Percentiles rank a stretch among this genome's conserved stretches.
These are phyloP conservation scores for Sisymbrium irio DNA, from an alignment of 345 rosid species.

Conservation along the genomic window DNA sequence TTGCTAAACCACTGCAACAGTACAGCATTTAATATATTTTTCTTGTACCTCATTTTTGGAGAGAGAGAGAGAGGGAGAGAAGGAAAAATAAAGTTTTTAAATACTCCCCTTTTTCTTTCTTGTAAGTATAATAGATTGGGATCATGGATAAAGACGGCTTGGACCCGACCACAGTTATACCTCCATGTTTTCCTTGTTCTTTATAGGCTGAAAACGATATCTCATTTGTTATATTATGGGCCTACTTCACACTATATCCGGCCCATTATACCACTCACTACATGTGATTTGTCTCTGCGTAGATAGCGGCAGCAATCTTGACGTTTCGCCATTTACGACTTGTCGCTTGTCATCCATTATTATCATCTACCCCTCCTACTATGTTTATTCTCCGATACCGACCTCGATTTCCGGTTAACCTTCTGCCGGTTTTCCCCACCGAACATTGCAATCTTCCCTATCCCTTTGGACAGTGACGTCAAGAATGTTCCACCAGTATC, in stretches of 20 bases:
- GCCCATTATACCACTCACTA: conserved; percentile 21
- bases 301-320: conserved; percentile 8
- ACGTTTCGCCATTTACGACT: conserved; percentile 13
- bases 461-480: conserved; percentile 72
- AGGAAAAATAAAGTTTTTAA: not conserved
- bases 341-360: not conserved
- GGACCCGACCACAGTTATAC: conserved; percentile 17
- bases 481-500: conserved; percentile 59
- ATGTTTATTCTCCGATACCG: conserved; percentile 47
- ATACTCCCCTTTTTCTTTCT: not conserved
- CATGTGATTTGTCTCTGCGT: conserved; percentile 25
- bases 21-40: not conserved
- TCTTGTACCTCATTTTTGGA: not conserved
- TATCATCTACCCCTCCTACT: conserved; percentile 38
- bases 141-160: conserved; percentile 22
- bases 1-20: not conserved
- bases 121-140: not conserved
- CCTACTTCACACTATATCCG: conserved; percentile 9
- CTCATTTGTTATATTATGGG: conserved; percentile 22
- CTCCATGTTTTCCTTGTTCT: conserved; percentile 32
- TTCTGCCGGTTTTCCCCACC: conserved; percentile 56
- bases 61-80: not conserved
- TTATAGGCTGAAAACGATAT: conserved; percentile 29
- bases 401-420: conserved; percentile 47
- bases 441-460: conserved; percentile 65